phyloP scores from a whole-genome alignment of 805 yeast species.

The Candida ascalaphidarum region DNA sequence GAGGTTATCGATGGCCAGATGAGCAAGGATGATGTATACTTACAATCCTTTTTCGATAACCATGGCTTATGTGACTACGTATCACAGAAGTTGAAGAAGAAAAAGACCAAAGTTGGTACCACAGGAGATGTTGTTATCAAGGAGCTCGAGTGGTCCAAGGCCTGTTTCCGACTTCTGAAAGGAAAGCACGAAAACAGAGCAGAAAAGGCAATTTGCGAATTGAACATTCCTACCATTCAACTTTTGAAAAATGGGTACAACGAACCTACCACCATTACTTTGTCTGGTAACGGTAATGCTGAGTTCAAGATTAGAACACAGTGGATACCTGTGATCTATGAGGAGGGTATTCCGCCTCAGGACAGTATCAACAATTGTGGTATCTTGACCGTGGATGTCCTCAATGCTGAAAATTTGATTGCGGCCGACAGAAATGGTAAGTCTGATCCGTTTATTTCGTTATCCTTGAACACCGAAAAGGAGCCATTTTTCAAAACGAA shows the following conservation, averaged over 20 bases:
- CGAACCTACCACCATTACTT: constrained; percentile 46
- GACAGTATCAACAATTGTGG: constrained; percentile 79
- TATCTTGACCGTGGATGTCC: constrained; percentile 47
- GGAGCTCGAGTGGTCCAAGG: constrained; percentile 68
- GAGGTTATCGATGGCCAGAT: constrained; percentile 55
- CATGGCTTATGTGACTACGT: constrained; percentile 57
- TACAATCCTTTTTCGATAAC: constrained; percentile 75
- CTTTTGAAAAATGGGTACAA: constrained; percentile 59
- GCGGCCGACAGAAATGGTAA: constrained; percentile 90
- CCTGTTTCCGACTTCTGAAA: constrained; percentile 53
- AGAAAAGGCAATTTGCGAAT: constrained; percentile 52
- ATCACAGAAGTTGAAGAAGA: constrained; percentile 45
- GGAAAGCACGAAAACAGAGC: constrained; percentile 45
- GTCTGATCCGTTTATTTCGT: constrained; percentile 82
- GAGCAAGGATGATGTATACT: constrained; percentile 46
- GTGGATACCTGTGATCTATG: constrained; percentile 67
- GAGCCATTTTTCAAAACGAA: constrained; percentile 63
- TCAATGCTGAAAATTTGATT: constrained; percentile 59
- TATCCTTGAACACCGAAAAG: constrained; percentile 56
- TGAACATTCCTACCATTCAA: constrained; percentile 56
- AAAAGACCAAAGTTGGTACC: constrained; percentile 19
- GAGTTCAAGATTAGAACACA: constrained; percentile 53
- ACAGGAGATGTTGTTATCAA: constrained; percentile 72
- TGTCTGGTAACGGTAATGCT: constrained; percentile 45
- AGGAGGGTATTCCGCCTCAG: constrained; percentile 52